phyloP scores from a whole-genome alignment of 257 asterid genomes.

The Mentha longifolia region DNA sequence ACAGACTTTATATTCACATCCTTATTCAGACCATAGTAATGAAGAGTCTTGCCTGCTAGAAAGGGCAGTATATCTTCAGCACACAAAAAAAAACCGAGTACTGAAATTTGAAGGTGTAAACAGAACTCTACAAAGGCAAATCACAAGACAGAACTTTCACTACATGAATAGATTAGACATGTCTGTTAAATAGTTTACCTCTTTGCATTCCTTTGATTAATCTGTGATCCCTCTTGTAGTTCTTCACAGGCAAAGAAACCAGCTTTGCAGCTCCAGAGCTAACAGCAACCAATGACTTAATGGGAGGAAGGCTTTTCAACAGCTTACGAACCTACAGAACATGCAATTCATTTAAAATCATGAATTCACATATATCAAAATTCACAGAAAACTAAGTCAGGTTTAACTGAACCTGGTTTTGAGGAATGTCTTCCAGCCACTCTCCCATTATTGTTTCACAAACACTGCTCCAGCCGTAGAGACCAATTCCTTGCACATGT shows the following conservation, averaged over 20 bases:
- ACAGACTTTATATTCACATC: conserved; percentile 21
- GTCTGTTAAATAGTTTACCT: conserved; percentile 50
- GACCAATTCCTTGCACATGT: conserved; percentile 85
- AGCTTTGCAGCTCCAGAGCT: conserved; percentile 98
- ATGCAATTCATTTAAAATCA: conserved; percentile 29
- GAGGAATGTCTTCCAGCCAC: conserved; percentile 98
- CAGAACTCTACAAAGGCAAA: conserved; percentile 20
- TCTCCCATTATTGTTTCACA: conserved; percentile 84
- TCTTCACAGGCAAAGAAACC: conserved; percentile 83
- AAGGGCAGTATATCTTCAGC: conserved; percentile 14
- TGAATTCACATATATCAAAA: conserved; percentile 35
- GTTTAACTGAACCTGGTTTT: conserved; percentile 72
- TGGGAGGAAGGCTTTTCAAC: conserved; percentile 96
- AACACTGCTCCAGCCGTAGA: conserved; percentile 86
- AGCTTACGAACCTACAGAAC: conserved; percentile 72
- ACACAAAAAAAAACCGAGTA: conserved; percentile 14
- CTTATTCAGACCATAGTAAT: conserved; percentile 8
- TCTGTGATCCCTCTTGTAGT: conserved; percentile 80
- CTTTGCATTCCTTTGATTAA: conserved; percentile 97
- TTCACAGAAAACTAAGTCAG: conserved; percentile 20
- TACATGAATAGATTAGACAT: conserved; percentile 24
- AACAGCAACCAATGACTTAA: conserved; percentile 89
- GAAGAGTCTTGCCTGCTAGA: conserved; percentile 10
- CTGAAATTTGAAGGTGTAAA: background rate
- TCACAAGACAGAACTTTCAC: conserved; percentile 18